A percentile compares a stretch with the other conserved stretches of the same genome.
These are phyloP conservation scores for Tremella yokohamensis DNA, from an alignment of 768 basidiomycete genomes.

Conservation along the genomic window DNA sequence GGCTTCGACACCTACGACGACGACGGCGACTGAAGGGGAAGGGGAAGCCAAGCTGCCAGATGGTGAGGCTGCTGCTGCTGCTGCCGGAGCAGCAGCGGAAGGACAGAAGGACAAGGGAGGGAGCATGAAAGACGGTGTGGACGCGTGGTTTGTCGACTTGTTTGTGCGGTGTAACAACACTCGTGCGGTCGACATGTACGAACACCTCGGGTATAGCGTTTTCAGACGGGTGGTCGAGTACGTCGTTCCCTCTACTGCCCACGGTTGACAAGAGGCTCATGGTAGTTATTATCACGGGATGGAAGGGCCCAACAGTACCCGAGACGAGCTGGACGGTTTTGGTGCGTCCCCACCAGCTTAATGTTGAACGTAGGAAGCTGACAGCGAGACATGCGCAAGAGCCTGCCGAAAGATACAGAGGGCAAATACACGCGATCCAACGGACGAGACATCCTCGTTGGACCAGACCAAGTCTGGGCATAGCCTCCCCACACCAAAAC, in stretches of 20 bases:
- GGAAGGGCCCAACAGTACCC: slow-evolving; percentile 38
- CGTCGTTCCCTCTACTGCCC: slow-evolving; percentile 27
- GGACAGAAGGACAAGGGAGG: too few species aligned
- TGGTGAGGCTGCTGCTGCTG: too few species aligned
- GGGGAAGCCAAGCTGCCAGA: too few species aligned
- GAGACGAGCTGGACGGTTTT: slow-evolving; percentile 47
- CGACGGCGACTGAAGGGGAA: too few species aligned
- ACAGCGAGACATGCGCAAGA: slow-evolving; percentile 55
- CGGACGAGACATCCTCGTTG: slow-evolving; percentile 52
- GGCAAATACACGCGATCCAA: slow-evolving; percentile 51
- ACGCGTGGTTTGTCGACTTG: slow-evolving; percentile 86
- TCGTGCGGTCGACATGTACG: slow-evolving; percentile 86
- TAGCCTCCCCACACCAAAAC: slow-evolving; percentile 16
- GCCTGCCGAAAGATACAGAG: slow-evolving; percentile 52
- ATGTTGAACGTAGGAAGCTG: background rate
- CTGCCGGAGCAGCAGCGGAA: too few species aligned
- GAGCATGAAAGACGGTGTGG: slow-evolving; percentile 26
- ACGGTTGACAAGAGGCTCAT: background rate
- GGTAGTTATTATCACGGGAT: slow-evolving; percentile 45
- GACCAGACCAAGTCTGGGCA: slow-evolving; percentile 47
- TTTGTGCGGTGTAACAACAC: slow-evolving; percentile 86
- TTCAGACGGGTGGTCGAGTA: slow-evolving; percentile 87
- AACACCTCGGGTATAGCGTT: slow-evolving; percentile 87
- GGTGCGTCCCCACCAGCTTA: slow-evolving; percentile 12
- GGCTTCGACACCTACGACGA: too few species aligned